phyloP scores from a whole-genome alignment of 83 land plant genomes.

The Picea engelmannii region DNA sequence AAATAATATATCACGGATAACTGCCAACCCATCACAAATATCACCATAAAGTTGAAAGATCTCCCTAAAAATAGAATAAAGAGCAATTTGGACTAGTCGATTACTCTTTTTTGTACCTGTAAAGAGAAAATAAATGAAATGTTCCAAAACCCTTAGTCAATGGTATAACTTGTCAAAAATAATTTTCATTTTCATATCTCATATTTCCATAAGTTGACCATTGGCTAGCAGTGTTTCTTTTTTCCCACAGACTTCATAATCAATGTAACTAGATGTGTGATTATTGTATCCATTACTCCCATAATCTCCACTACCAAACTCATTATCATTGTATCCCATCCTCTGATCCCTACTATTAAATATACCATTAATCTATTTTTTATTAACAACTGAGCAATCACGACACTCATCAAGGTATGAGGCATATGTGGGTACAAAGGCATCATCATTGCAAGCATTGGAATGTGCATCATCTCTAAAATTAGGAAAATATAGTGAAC shows the following conservation, averaged over 20 bases:
- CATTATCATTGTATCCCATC: not conserved
- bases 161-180: constrained; percentile 39
- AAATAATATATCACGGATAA: constrained; percentile 46
- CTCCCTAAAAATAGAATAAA: constrained; percentile 38
- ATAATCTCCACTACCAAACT: constrained; percentile 11
- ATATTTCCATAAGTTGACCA: not conserved
- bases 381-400: constrained; percentile 22
- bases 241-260: constrained; percentile 8
- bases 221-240: not conserved
- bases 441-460: constrained; percentile 48
- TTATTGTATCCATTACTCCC: constrained; percentile 14
- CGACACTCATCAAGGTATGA: constrained; percentile 47
- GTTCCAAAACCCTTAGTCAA: constrained; percentile 39
- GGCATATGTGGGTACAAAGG: constrained; percentile 52
- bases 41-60: constrained; percentile 49
- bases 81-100: constrained; percentile 33
- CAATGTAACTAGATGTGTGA: not conserved
- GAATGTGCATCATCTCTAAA: constrained; percentile 56
- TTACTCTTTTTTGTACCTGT: constrained; percentile 52
- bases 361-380: constrained; percentile 16
- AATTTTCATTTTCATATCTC: constrained; percentile 38
- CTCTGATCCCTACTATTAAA: not conserved
- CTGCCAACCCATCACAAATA: constrained; percentile 34
- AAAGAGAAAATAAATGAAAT: constrained; percentile 45
- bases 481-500: constrained; percentile 35